These are phyloP conservation scores for Acanthamoeba healyi DNA, from an alignment of 208 protist genomes.

Conservation along the genomic window DNA sequence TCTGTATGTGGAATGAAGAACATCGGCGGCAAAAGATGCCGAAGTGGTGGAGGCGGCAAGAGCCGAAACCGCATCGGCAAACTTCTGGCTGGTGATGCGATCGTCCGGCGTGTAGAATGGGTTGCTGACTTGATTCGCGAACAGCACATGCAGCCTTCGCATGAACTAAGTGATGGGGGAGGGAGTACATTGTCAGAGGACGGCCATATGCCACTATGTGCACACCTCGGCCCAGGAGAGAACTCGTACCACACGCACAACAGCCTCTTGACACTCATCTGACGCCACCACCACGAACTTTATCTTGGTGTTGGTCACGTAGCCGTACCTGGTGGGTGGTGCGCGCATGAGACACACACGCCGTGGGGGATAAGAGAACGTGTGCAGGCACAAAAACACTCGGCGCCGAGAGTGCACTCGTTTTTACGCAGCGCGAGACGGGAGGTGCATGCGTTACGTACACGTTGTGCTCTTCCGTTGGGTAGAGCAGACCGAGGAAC, in stretches of 20 bases:
- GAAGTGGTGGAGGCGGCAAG: not conserved
- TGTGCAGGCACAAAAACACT: not conserved
- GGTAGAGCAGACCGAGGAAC: constrained; percentile 78
- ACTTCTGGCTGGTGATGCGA: constrained; percentile 70
- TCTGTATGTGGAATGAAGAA: not conserved
- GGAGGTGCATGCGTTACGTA: too few relatives aligned
- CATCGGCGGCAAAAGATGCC: not conserved
- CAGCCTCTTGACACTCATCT: constrained; percentile 70
- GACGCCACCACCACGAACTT: constrained; percentile 80
- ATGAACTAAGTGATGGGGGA: too few relatives aligned
- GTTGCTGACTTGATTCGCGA: constrained; percentile 79
- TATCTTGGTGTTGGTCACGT: constrained; percentile 83
- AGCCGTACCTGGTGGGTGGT: constrained; percentile 80
- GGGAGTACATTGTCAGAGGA: too few relatives aligned
- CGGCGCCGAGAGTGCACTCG: not conserved
- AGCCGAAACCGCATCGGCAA: not conserved
- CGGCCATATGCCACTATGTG: too few relatives aligned
- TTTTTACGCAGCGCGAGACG: not conserved
- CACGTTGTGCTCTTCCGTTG: constrained; percentile 81
- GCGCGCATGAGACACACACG: too few relatives aligned
- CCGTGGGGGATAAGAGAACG: not conserved
- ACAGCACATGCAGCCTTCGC: constrained; percentile 74
- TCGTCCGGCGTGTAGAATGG: constrained; percentile 79
- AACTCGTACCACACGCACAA: constrained; percentile 48
- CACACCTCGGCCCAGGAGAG: too few relatives aligned